A percentile compares a stretch with the other conserved stretches of the same genome.
Conservation (phyloP, 257 asterid species). For the Ilex aquifolium region DNA sequence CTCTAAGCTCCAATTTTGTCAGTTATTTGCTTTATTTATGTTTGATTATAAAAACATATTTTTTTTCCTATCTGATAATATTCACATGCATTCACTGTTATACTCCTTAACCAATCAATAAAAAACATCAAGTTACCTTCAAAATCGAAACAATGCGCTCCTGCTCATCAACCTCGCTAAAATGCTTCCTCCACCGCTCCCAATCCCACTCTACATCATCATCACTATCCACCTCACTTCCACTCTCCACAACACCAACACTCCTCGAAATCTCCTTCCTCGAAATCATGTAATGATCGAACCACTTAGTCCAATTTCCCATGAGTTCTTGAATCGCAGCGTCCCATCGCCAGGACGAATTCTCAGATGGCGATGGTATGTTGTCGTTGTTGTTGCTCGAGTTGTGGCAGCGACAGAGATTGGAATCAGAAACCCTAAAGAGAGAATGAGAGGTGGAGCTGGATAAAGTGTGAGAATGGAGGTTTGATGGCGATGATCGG, state of each 20-base stretch:
- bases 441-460: conserved; percentile 16
- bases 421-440: conserved; percentile 39
- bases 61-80: too few species aligned
- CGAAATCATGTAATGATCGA: conserved; percentile 1
- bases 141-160: conserved; percentile 61
- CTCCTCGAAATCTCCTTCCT: conserved; percentile 42
- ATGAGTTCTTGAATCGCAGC: conserved; percentile 45
- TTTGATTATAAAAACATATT: too few species aligned
- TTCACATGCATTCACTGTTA: too few species aligned
- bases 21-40: too few species aligned
- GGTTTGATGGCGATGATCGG: conserved; percentile 26
- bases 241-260: conserved; percentile 14
- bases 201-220: conserved; percentile 75
- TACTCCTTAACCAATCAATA: not conserved
- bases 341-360: conserved; percentile 55
- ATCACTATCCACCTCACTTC: conserved; percentile 16
- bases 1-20: too few species aligned
- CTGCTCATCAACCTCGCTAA: conserved; percentile 72
- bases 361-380: conserved; percentile 30
- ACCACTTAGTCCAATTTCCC: not conserved
- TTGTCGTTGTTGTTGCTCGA: conserved; percentile 21
- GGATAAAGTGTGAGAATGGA: conserved; percentile 3
- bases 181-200: conserved; percentile 91
- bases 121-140: conserved; percentile 37
- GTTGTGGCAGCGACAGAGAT: conserved; percentile 52